Percentiles rank a stretch among this genome's conserved stretches.
phyloP scores from a whole-genome alignment of 2,329 filamentous ascomycete genomes.

The Lachnellula occidentalis region DNA sequence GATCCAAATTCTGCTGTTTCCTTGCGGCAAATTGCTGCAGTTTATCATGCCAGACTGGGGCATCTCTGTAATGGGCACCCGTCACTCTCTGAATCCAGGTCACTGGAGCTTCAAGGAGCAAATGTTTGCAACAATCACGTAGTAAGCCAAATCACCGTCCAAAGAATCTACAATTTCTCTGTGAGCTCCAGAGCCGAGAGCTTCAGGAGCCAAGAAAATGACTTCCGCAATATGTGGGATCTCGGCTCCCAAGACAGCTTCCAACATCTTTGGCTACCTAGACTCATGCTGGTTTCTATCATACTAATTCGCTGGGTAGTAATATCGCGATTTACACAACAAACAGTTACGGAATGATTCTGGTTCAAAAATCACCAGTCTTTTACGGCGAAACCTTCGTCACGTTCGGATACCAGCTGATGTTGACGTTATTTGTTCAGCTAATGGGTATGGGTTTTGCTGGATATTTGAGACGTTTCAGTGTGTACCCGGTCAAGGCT shows the following conservation, averaged over 20 bases:
- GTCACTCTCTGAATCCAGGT: constrained; percentile 26
- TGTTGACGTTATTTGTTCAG: constrained; percentile 29
- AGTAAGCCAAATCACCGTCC: neutral
- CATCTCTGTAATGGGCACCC: constrained; percentile 34
- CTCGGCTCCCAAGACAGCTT: too few species aligned
- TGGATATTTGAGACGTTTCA: constrained; percentile 14
- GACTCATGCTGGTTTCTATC: too few species aligned
- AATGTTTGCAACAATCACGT: constrained; percentile 19
- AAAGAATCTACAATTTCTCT: too few species aligned
- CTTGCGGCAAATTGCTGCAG: constrained; percentile 39
- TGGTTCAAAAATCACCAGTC: constrained; percentile 21
- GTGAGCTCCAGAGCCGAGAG: too few species aligned
- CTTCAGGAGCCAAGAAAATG: too few species aligned
- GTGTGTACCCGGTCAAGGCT: constrained; percentile 15
- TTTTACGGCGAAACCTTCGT: constrained; percentile 39
- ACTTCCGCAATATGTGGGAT: too few species aligned
- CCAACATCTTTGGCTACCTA: too few species aligned
- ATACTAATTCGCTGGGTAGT: too few species aligned
- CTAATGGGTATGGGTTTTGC: constrained; percentile 19
- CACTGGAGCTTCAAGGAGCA: constrained; percentile 18
- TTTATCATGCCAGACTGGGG: constrained; percentile 40
- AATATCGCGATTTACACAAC: constrained; percentile 17
- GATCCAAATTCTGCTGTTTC: constrained; percentile 39
- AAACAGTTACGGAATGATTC: constrained; percentile 15
- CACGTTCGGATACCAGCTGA: constrained; percentile 36